phyloP scores from a whole-genome alignment of 2,329 filamentous ascomycete species.

The Fusarium sp. region DNA sequence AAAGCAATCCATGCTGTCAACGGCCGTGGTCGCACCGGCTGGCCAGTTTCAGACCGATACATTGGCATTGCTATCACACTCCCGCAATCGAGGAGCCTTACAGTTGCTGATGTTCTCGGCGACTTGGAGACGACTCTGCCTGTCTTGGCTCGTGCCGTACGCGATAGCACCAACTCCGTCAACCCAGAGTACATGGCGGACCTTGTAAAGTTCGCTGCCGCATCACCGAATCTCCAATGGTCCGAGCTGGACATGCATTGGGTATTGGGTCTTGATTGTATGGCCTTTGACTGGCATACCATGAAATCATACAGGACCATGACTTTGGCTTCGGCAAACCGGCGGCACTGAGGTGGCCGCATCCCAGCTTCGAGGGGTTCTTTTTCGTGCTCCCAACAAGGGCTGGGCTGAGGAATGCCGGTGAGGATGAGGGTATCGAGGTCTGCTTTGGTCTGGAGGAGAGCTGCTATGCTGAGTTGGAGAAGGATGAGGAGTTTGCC shows the following conservation, averaged over 20 bases:
- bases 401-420: not conserved
- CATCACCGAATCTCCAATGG: not conserved
- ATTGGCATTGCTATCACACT: conserved; percentile 13
- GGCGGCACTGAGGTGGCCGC: conserved; percentile 10
- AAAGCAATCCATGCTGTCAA: conserved; percentile 31
- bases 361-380: conserved; percentile 18
- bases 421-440: conserved; percentile 15
- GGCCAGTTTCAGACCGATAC: conserved; percentile 18
- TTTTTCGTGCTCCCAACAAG: conserved; percentile 16
- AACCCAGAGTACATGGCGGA: conserved; percentile 2
- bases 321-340: conserved; percentile 26
- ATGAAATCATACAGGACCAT: conserved; percentile 19
- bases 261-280: conserved; percentile 4
- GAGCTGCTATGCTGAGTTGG: conserved; percentile 2
- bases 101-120: conserved; percentile 9
- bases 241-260: conserved; percentile 10
- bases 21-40: conserved; percentile 6
- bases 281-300: conserved; percentile 22
- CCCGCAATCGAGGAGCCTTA: conserved; percentile 5
- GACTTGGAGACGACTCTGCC: conserved; percentile 1
- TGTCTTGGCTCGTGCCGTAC: not conserved
- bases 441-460: conserved; percentile 20
- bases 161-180: conserved; percentile 14
- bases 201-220: conserved; percentile 13
- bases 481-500: conserved; percentile 10